These are phyloP conservation scores for Pleurotus citrinopileatus DNA, from an alignment of 768 basidiomycete species.

Conservation along the genomic window DNA sequence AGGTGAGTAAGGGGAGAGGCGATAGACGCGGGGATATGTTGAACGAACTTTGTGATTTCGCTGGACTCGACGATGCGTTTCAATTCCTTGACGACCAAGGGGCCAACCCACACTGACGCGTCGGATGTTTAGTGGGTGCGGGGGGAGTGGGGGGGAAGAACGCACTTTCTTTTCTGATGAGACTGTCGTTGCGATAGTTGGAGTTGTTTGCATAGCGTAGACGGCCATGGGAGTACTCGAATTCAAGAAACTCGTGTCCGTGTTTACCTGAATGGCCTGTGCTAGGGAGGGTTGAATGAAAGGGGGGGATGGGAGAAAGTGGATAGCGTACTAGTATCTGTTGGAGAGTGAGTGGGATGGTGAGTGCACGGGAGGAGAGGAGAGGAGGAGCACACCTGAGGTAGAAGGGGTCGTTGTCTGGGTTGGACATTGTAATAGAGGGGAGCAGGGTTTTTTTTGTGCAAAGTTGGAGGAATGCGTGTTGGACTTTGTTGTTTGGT, in stretches of 20 bases:
- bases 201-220: slow-evolving; percentile 99
- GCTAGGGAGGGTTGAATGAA: slow-evolving; percentile 34
- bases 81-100: slow-evolving; percentile 89
- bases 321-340: slow-evolving; percentile 49
- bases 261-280: slow-evolving; percentile 99
- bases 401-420: slow-evolving; percentile 79
- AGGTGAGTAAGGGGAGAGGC: not conserved
- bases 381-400: slow-evolving; percentile 48
- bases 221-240: slow-evolving; percentile 96
- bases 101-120: slow-evolving; percentile 85
- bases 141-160: slow-evolving; percentile 14
- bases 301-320: slow-evolving; percentile 7
- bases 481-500: too few species aligned
- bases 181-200: slow-evolving; percentile 95
- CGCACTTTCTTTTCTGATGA: slow-evolving; percentile 98
- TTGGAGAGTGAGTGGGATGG: slow-evolving; percentile 10
- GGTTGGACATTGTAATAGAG: slow-evolving; percentile 46
- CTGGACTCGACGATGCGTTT: slow-evolving; percentile 91
- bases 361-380: not conserved
- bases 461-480: too few species aligned
- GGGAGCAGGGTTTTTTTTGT: too few species aligned
- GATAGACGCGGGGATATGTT: slow-evolving; percentile 23
- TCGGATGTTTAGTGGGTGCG: not conserved
- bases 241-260: slow-evolving; percentile 97
- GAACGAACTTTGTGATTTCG: slow-evolving; percentile 96